phyloP scores from a whole-genome alignment of 1,139 yeast species.

The Saccharomycopsis crataegensis region DNA sequence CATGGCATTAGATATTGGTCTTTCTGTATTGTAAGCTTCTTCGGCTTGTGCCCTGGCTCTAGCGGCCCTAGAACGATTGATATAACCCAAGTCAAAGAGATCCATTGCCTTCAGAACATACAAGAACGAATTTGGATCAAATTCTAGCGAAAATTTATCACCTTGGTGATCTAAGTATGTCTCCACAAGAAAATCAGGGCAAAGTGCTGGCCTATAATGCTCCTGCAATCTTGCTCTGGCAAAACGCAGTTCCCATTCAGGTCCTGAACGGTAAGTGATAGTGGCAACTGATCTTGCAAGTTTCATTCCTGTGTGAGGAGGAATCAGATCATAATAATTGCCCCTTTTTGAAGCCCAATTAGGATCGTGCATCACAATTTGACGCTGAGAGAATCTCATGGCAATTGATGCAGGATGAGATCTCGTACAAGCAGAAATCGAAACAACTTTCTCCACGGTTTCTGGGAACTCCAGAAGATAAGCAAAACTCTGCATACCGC shows the following conservation, averaged over 20 bases:
- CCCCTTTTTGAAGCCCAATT: slow-evolving; percentile 77
- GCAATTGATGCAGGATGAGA: slow-evolving; percentile 94
- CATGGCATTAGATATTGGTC: not conserved
- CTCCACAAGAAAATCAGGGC: slow-evolving; percentile 89
- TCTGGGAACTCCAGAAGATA: slow-evolving; percentile 80
- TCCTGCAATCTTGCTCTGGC: slow-evolving; percentile 87
- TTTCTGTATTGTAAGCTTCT: slow-evolving; percentile 9
- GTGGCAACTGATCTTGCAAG: slow-evolving; percentile 91
- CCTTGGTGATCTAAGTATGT: slow-evolving; percentile 93
- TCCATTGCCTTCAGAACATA: slow-evolving; percentile 95
- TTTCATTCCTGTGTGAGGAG: slow-evolving; percentile 93
- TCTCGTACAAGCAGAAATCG: slow-evolving; percentile 86
- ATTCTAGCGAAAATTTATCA: slow-evolving; percentile 84
- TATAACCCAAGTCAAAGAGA: slow-evolving; percentile 69
- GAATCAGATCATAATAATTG: slow-evolving; percentile 49
- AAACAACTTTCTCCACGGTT: slow-evolving; percentile 60
- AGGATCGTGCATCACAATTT: slow-evolving; percentile 89
- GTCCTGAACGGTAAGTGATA: slow-evolving; percentile 89
- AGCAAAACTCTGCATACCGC: slow-evolving; percentile 93
- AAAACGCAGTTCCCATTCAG: slow-evolving; percentile 92
- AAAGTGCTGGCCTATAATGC: slow-evolving; percentile 69
- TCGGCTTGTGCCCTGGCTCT: slow-evolving; percentile 36
- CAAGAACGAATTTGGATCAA: slow-evolving; percentile 83
- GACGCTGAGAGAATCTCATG: slow-evolving; percentile 87
- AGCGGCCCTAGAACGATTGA: slow-evolving; percentile 38